phyloP scores from a whole-genome alignment of 139 green algal genomes.

The Chlorella sp. region DNA sequence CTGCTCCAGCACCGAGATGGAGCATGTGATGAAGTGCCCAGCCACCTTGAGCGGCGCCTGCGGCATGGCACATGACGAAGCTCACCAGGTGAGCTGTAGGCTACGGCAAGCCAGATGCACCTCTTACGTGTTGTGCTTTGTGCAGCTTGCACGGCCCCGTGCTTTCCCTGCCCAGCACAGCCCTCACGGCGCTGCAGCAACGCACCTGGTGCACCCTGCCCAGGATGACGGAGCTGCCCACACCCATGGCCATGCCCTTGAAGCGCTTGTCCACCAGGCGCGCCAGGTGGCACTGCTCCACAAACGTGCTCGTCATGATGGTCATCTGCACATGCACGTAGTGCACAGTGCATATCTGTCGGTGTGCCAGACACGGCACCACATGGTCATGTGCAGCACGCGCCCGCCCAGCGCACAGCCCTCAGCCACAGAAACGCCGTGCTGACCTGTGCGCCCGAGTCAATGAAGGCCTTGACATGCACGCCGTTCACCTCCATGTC shows the following conservation, averaged over 20 bases:
- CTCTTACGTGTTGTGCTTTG: too few species aligned
- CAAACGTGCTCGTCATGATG: constrained; percentile 36
- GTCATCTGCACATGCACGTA: constrained; percentile 2
- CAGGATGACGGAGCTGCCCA: constrained; percentile 83
- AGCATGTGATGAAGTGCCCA: constrained; percentile 59
- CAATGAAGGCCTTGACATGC: constrained; percentile 71
- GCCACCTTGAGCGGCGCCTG: constrained; percentile 72
- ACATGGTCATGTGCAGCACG: too few species aligned
- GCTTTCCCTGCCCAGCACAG: too few species aligned
- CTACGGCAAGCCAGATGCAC: too few species aligned
- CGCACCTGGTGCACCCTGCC: constrained; percentile 75
- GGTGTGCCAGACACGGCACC: too few species aligned
- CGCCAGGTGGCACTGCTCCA: constrained; percentile 69
- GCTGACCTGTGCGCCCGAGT: constrained; percentile 76
- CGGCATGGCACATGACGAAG: too few species aligned
- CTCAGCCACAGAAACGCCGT: too few species aligned
- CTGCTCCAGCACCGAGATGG: constrained; percentile 91
- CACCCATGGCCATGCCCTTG: constrained; percentile 77
- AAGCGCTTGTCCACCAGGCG: constrained; percentile 89
- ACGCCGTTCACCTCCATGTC: constrained; percentile 76
- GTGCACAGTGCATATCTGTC: too few species aligned
- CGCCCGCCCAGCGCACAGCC: too few species aligned
- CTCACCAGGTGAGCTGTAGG: too few species aligned
- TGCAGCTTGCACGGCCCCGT: too few species aligned
- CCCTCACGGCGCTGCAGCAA: too few species aligned